A percentile compares a stretch with the other conserved stretches of the same genome.
Conservation (phyloP, 805 yeast genomes). For the Candida succiphila region DNA sequence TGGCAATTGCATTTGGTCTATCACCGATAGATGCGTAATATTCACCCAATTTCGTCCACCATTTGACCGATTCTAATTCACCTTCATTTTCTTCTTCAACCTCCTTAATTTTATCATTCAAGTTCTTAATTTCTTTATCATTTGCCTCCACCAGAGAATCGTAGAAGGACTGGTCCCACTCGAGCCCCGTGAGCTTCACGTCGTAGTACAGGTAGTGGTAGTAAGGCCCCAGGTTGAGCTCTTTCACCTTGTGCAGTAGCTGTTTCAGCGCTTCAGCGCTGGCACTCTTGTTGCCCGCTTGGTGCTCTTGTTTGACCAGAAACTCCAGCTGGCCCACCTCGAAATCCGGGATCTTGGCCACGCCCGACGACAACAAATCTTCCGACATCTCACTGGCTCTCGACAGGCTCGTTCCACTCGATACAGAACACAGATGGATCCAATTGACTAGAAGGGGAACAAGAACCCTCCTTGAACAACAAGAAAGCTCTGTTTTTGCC, state of each 20-base stretch:
- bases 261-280: constrained; percentile 24
- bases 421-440: no score
- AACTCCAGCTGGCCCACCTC: constrained; percentile 74
- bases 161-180: constrained; percentile 54
- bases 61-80: constrained; percentile 69
- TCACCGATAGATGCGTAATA: constrained; percentile 84
- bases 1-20: constrained; percentile 52
- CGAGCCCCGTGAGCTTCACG: constrained; percentile 26
- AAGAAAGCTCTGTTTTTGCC: no score
- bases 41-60: constrained; percentile 76
- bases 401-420: no score
- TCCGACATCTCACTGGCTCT: no score
- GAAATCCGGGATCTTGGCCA: constrained; percentile 69
- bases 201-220: constrained; percentile 57
- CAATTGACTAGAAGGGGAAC: no score
- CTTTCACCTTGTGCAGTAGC: constrained; percentile 33
- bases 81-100: constrained; percentile 67
- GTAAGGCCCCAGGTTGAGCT: constrained; percentile 67
- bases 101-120: constrained; percentile 42
- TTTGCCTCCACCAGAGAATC: constrained; percentile 41
- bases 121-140: constrained; percentile 40
- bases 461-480: no score
- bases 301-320: constrained; percentile 33
- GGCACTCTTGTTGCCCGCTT: constrained; percentile 13
- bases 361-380: constrained; percentile 35